These are phyloP conservation scores for Isatis tinctoria DNA, from an alignment of 345 rosid genomes.

Conservation along the genomic window DNA sequence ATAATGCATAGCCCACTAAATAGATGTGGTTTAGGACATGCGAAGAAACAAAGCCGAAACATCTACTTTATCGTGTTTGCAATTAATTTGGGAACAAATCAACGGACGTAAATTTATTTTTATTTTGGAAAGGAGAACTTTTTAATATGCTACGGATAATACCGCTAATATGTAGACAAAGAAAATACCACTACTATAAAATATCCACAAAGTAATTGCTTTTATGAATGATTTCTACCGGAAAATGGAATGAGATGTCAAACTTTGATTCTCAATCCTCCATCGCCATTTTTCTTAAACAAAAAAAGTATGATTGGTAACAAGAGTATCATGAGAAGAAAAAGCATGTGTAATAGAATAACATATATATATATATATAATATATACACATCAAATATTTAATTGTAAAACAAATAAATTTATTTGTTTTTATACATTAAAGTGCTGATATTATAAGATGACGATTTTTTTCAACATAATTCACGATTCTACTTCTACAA, in stretches of 20 bases:
- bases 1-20: conserved; percentile 21
- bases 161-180: conserved; percentile 7
- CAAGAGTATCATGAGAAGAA: background rate
- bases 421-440: background rate
- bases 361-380: background rate
- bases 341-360: background rate
- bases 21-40: conserved; percentile 21
- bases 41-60: conserved; percentile 20
- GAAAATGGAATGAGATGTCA: background rate
- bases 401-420: background rate
- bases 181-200: background rate
- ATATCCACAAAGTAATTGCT: background rate
- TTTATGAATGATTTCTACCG: background rate
- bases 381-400: background rate
- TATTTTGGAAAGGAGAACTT: background rate
- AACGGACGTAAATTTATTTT: conserved; percentile 6
- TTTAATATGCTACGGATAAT: conserved; percentile 18
- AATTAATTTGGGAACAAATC: conserved; percentile 21
- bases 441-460: background rate
- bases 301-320: background rate
- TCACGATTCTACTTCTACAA: background rate
- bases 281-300: background rate
- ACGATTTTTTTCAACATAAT: background rate
- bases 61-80: conserved; percentile 31
- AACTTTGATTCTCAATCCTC: background rate